These are phyloP conservation scores for Protomyces inundatus DNA, from an alignment of 1,139 yeast species.

Conservation along the genomic window DNA sequence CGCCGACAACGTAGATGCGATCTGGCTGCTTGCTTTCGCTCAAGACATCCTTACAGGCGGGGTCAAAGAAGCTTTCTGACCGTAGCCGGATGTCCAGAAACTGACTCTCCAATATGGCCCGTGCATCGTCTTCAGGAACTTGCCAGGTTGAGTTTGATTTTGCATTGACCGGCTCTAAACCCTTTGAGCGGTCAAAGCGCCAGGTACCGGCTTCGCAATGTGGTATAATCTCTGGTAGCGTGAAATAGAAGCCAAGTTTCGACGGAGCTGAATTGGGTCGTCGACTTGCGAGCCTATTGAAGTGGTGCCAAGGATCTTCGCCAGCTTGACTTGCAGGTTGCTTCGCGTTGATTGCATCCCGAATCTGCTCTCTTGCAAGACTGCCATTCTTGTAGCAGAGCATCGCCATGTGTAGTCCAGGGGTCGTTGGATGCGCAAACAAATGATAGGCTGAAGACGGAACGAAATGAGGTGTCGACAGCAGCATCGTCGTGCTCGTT, in stretches of 20 bases:
- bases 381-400: conserved; percentile 90
- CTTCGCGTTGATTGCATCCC: conserved; percentile 53
- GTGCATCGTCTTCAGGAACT: conserved; percentile 57
- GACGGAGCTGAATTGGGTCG: conserved; percentile 17
- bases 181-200: conserved; percentile 35
- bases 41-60: conserved; percentile 27
- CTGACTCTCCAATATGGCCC: conserved; percentile 78
- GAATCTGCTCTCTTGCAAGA: conserved; percentile 70
- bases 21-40: conserved; percentile 31
- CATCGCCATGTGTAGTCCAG: conserved; percentile 84
- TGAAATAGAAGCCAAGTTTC: conserved; percentile 73
- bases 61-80: conserved; percentile 62
- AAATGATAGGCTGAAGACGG: conserved; percentile 81
- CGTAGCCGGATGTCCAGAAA: conserved; percentile 77
- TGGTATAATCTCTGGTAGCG: conserved; percentile 84
- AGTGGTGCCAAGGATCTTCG: conserved; percentile 53
- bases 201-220: conserved; percentile 48
- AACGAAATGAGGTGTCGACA: conserved; percentile 69
- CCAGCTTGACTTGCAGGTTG: conserved; percentile 36
- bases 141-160: conserved; percentile 41
- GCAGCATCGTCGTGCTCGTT: conserved; percentile 78
- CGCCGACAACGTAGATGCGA: conserved; percentile 76
- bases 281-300: conserved; percentile 44
- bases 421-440: conserved; percentile 79
- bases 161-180: conserved; percentile 3